phyloP scores from a whole-genome alignment of 352 stramenopile genomes.

The Pythium dissimile region DNA sequence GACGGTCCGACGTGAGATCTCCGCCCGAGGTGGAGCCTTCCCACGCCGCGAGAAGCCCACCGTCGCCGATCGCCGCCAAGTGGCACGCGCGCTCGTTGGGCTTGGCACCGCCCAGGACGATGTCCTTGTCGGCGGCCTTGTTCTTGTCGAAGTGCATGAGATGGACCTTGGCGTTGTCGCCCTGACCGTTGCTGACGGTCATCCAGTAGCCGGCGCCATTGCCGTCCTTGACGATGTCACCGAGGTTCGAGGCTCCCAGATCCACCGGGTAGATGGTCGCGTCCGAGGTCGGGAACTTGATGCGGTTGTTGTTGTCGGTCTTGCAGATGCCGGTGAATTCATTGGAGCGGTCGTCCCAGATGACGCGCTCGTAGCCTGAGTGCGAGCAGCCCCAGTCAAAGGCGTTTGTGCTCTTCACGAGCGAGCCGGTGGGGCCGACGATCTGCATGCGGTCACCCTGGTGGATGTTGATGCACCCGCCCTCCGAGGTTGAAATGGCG shows the following conservation, averaged over 20 bases:
- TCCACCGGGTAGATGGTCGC: constrained; percentile 59
- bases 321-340: constrained; percentile 55
- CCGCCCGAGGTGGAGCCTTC: constrained; percentile 38
- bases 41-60: constrained; percentile 45
- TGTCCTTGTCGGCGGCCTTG: constrained; percentile 40
- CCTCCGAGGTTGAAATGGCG: constrained; percentile 50
- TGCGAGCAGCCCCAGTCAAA: constrained; percentile 64
- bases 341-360: constrained; percentile 42
- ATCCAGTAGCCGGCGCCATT: constrained; percentile 55
- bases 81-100: constrained; percentile 52
- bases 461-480: constrained; percentile 67
- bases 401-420: constrained; percentile 36
- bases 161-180: constrained; percentile 47
- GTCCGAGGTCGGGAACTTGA: constrained; percentile 54
- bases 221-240: constrained; percentile 42
- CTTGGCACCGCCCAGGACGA: constrained; percentile 42
- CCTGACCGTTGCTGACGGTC: constrained; percentile 49
- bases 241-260: constrained; percentile 40
- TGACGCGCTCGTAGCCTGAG: constrained; percentile 56
- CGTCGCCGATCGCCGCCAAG: constrained; percentile 34
- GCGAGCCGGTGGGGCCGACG: constrained; percentile 33
- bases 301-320: constrained; percentile 70
- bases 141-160: constrained; percentile 57
- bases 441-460: constrained; percentile 68
- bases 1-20: constrained; percentile 32